These are phyloP conservation scores for Dactylonectria estremocensis DNA, from an alignment of 2,329 filamentous ascomycete species.

Conservation along the genomic window DNA sequence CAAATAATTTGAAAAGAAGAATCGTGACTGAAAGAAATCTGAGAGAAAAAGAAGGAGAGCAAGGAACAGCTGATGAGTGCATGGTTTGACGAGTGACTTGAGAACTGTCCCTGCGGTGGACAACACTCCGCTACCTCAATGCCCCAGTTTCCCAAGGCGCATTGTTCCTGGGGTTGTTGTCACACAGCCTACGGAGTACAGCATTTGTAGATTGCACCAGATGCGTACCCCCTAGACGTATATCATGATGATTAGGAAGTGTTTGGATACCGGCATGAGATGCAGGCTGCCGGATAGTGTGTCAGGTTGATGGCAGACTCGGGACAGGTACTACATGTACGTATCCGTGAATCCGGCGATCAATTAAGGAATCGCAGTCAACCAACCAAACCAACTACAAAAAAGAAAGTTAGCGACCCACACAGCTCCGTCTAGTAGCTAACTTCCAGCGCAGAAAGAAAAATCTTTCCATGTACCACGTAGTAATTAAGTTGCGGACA, in stretches of 20 bases:
- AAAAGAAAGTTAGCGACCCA: not conserved
- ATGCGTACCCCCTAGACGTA: not conserved
- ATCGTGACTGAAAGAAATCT: too few species aligned
- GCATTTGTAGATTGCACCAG: not conserved
- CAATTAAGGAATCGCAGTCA: constrained; percentile 2
- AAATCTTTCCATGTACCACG: not conserved
- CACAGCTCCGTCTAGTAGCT: not conserved
- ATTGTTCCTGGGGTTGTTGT: not conserved
- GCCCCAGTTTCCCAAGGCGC: not conserved
- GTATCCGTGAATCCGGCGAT: not conserved
- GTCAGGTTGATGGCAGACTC: not conserved
- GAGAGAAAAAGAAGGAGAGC: too few species aligned
- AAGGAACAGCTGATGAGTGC: too few species aligned
- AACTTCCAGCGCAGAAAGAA: not conserved
- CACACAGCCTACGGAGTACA: not conserved
- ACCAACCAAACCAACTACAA: constrained; percentile 23
- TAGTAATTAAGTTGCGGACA: not conserved
- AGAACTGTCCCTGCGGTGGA: not conserved
- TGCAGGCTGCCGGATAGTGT: not conserved
- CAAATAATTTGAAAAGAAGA: too few species aligned
- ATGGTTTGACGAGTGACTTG: too few species aligned
- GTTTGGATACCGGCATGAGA: not conserved
- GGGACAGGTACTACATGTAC: not conserved
- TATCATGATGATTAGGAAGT: not conserved
- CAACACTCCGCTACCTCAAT: not conserved